Percentiles rank a stretch among this genome's conserved stretches.
phyloP scores from a whole-genome alignment of 352 stramenopile species.

The Phytopythium cucurbitacearum region DNA sequence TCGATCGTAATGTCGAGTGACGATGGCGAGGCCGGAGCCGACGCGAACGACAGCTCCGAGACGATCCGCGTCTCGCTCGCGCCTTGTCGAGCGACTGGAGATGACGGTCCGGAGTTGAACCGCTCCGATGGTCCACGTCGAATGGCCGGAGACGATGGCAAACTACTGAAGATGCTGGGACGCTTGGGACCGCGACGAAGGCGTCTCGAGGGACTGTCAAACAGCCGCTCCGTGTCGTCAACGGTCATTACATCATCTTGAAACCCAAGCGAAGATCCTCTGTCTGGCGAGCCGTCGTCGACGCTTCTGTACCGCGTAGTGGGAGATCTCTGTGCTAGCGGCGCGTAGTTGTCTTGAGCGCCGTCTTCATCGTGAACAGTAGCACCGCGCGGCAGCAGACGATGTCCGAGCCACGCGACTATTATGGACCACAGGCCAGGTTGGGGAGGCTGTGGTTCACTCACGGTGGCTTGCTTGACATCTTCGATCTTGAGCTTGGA shows the following conservation, averaged over 20 bases:
- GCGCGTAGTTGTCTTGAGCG: not conserved
- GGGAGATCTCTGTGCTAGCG: not conserved
- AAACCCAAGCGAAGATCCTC: constrained; percentile 28
- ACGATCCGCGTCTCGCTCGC: constrained; percentile 3
- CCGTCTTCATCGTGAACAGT: constrained; percentile 4
- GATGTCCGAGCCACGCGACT: constrained; percentile 5
- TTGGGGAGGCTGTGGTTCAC: not conserved
- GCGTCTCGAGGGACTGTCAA: not conserved
- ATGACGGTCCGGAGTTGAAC: not conserved
- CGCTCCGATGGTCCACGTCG: not conserved
- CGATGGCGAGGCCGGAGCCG: not conserved
- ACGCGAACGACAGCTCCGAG: not conserved
- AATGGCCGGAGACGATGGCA: constrained; percentile 5
- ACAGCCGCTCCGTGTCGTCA: constrained; percentile 7
- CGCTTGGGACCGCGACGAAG: constrained; percentile 2
- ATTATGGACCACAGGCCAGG: constrained; percentile 4
- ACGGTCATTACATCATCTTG: constrained; percentile 9
- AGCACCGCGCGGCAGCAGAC: constrained; percentile 1
- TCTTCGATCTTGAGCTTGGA: constrained; percentile 7
- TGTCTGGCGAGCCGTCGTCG: not conserved
- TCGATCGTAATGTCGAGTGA: constrained; percentile 3
- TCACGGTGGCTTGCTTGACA: not conserved
- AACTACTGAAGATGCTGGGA: constrained; percentile 13
- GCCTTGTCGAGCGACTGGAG: constrained; percentile 1
- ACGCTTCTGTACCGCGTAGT: too few relatives aligned